Evolutionary conservation across 2,329 filamentous ascomycete species (phyloP), one percentile per base, ranked within the genome.

Genomic region (Xylariaceae sp.): DNA sequence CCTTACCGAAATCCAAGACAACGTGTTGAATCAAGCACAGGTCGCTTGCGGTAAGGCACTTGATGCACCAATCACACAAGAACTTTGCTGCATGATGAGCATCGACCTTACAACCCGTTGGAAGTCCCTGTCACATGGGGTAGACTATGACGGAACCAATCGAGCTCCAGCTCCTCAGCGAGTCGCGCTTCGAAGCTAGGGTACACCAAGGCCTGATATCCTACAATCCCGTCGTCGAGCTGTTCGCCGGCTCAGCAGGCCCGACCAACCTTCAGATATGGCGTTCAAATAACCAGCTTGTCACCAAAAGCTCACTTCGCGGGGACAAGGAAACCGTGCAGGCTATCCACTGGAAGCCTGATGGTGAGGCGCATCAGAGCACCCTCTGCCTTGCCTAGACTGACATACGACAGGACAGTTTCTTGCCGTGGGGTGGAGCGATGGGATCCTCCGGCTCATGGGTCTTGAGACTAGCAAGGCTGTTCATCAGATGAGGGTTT

Each of bases 221-320:
- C 22, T 90, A 88, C 70, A 96, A 90, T 69, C 90, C 92, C 14
- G 87, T 86, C 9, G 89, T 96, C 75, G 90, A 97, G 71, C 78
- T 97, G 42, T 78, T 88, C n/a, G 86, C 87, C 5, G 78, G 91
- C 12, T 88, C 88, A 12, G 82, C 79, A n/a, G 77, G 79, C 14
- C 81, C 84, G 54, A 83, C 83, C 45, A 83, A 84, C 45, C 75
- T 97, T 16, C 79, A 87, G 59, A 84, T 96, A 41, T 92, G 88
- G 70, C 82, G 93, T 45, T 80, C 92, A 14, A 89, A 88, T 55
- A 87, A 87, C 1, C 90, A 97, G 59, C 61, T 75, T 7, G 79
- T 83, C 10, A 76, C 78, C 49, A 82, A 77, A 58, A 77, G 74
- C 41, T 76, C 75, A 53, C 76, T 78, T 54, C 66, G 70, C 18